Percentiles rank a stretch among this genome's conserved stretches.
Evolutionary conservation across 1,284 basidiomycete species (phyloP).

Genomic region (Laetiporus sulphureus): DNA sequence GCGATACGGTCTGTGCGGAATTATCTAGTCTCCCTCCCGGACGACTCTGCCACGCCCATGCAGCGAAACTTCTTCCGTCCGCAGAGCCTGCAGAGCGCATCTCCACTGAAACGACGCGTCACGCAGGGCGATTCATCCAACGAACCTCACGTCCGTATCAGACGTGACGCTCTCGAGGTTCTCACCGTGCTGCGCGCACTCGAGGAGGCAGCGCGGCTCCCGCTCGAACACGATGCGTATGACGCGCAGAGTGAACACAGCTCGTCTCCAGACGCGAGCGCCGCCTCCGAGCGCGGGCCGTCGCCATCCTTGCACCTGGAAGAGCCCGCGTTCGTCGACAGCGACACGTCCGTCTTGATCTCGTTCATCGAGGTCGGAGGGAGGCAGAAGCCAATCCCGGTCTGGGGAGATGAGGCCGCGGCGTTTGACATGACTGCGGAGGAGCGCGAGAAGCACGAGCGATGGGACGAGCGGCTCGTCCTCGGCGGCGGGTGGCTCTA

Average conservation of each 20-base stretch:
- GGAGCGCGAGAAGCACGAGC: constrained; percentile 47
- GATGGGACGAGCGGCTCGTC: constrained; percentile 75
- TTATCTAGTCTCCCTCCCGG: constrained; percentile 73
- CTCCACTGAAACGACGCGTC: constrained; percentile 30
- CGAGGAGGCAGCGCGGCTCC: constrained; percentile 60
- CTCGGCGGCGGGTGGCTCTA: constrained; percentile 79
- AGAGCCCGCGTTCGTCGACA: constrained; percentile 21
- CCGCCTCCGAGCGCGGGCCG: constrained; percentile 31
- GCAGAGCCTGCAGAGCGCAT: constrained; percentile 32
- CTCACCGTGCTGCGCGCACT: constrained; percentile 65
- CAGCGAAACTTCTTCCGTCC: constrained; percentile 44
- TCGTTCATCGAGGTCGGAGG: constrained; percentile 66
- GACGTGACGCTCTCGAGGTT: constrained; percentile 71
- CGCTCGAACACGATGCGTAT: constrained; percentile 66
- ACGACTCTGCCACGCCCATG: constrained; percentile 48
- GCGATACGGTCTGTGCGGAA: constrained; percentile 76
- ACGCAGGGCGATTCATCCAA: constrained; percentile 29
- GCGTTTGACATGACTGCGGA: constrained; percentile 35
- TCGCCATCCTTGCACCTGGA: constrained; percentile 37
- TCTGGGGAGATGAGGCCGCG: constrained; percentile 75
- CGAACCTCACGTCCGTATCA: constrained; percentile 62
- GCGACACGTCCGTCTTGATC: constrained; percentile 54
- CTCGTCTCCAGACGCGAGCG: constrained; percentile 29
- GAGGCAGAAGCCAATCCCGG: constrained; percentile 55
- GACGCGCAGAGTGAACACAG: constrained; percentile 67